Base-by-base conservation (phyloP, 805 yeast species). In the Starmerella tilneyi region DNA sequence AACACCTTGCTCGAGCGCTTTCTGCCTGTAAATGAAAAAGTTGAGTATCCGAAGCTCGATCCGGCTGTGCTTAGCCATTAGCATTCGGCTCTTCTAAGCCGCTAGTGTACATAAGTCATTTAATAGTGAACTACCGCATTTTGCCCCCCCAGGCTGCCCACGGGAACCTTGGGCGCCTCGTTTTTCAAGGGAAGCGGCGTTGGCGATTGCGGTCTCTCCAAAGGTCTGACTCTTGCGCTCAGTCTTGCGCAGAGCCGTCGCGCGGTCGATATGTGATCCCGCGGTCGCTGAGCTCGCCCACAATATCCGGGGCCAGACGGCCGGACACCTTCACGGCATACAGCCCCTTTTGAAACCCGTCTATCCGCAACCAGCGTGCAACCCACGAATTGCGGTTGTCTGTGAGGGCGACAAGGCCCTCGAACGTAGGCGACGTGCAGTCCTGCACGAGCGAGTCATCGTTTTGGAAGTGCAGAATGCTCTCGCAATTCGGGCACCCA, bases 401-500 rank as follows among this genome's bases (percentile, higher is more conserved):
- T 40, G 94, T 85, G 51, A 85, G 71, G 2, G 96, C 96, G 5
- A 89, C 94, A 27, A 84, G 68, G 0, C 98, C 98, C 68, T 89
- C 98, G 61, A 86, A 89, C 0, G 95, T 65, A 31, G 97, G 97
- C 16, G 96, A 85, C 5, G 97, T 92, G 63, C 95, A 85, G 59
- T 86, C 95, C 59, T 79, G 81, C 41, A 83, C 82, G 29, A 84
- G 75, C 16, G 81, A 78, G 43, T 86, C 94, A 57, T 92, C 96
- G 57, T 78, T 81, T 39, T 72, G 74, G 57, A 73, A 77, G 54
- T 82, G 86, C 57, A 89, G 72, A 23, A 89, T 76, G 43, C 88
- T 78, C 58, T 85, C 97, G 67, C 98, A 89, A 70, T 89, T 89
- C 12, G 98, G 97, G 64, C 98, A 89, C 6, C 97, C 97, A 16